Conservation (phyloP, 2,329 filamentous ascomycete species). For the Alternaria novae-zelandiae region DNA sequence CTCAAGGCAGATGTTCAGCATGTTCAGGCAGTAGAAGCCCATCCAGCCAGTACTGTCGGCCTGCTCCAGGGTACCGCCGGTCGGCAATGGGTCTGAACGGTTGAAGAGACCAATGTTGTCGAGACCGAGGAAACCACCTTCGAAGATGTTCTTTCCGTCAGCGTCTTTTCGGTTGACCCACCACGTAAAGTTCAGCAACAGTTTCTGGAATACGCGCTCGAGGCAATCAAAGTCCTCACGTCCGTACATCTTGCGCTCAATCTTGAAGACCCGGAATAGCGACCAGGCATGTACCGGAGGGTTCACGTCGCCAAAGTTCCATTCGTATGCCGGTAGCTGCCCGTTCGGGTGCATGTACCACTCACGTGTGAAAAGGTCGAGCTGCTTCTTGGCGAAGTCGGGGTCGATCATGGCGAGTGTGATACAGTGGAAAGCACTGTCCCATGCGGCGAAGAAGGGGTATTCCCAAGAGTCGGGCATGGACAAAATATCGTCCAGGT, state of each 20-base stretch:
- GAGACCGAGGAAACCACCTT: slow-evolving; percentile 91
- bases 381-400: slow-evolving; percentile 96
- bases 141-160: slow-evolving; percentile 96
- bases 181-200: slow-evolving; percentile 97
- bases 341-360: slow-evolving; percentile 99
- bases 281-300: slow-evolving; percentile 97
- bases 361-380: slow-evolving; percentile 93
- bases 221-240: slow-evolving; percentile 94
- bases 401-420: slow-evolving; percentile 96
- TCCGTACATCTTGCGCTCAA: slow-evolving; percentile 96
- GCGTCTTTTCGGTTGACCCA: slow-evolving; percentile 97
- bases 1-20: slow-evolving; percentile 96
- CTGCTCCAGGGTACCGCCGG: slow-evolving; percentile 91
- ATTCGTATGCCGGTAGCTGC: slow-evolving; percentile 90
- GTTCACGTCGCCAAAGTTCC: slow-evolving; percentile 98
- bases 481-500: slow-evolving; percentile 92
- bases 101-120: slow-evolving; percentile 99
- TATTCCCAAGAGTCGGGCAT: slow-evolving; percentile 99
- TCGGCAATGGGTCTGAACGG: slow-evolving; percentile 91
- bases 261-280: slow-evolving; percentile 95
- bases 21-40: slow-evolving; percentile 95
- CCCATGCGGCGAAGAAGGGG: slow-evolving; percentile 97
- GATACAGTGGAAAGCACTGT: slow-evolving; percentile 96
- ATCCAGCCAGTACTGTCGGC: slow-evolving; percentile 99
- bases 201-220: slow-evolving; percentile 94